Evolutionary conservation across 2,329 filamentous ascomycete genomes (phyloP).

Genomic region (Diaporthe sp.): DNA sequence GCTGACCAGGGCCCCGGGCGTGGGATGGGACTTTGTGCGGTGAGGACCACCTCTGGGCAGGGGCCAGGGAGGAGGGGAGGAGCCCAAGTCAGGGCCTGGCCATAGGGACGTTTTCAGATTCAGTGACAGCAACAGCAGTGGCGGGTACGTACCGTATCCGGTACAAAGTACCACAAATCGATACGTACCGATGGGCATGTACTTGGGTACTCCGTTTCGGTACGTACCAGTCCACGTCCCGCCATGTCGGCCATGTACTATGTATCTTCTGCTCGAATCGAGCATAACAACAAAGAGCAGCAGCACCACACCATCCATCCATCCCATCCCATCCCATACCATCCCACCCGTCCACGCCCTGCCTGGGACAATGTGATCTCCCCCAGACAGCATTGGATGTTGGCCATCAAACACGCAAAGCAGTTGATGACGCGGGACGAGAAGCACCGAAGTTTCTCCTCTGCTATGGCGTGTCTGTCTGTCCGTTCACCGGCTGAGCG

Average conservation of each 20-base stretch:
- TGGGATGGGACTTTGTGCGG: conserved; percentile 36
- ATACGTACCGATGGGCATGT: conserved; percentile 38
- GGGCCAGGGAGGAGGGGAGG: conserved; percentile 32
- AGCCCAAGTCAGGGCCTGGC: conserved; percentile 34
- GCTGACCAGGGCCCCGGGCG: conserved; percentile 35
- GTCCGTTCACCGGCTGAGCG: conserved; percentile 3
- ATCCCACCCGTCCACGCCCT: conserved; percentile 20
- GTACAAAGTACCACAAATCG: conserved; percentile 28
- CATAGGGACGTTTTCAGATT: conserved; percentile 32
- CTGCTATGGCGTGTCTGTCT: neutral
- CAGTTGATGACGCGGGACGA: conserved; percentile 22
- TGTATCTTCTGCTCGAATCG: conserved; percentile 17
- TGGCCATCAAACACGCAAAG: conserved; percentile 29
- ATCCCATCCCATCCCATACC: conserved; percentile 9
- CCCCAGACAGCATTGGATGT: conserved; percentile 24
- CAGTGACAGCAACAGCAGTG: conserved; percentile 9
- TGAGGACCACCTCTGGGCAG: conserved; percentile 30
- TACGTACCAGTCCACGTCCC: conserved; percentile 40
- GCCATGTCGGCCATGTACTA: conserved; percentile 41
- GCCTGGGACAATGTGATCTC: conserved; percentile 34
- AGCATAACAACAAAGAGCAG: conserved; percentile 17
- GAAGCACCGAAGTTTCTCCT: conserved; percentile 16
- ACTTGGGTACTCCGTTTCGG: conserved; percentile 41
- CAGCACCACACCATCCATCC: conserved; percentile 10
- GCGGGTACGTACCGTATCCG: conserved; percentile 29